These are phyloP conservation scores for Ceratocystis harringtonii DNA, from an alignment of 2,329 filamentous ascomycete species.

Conservation along the genomic window DNA sequence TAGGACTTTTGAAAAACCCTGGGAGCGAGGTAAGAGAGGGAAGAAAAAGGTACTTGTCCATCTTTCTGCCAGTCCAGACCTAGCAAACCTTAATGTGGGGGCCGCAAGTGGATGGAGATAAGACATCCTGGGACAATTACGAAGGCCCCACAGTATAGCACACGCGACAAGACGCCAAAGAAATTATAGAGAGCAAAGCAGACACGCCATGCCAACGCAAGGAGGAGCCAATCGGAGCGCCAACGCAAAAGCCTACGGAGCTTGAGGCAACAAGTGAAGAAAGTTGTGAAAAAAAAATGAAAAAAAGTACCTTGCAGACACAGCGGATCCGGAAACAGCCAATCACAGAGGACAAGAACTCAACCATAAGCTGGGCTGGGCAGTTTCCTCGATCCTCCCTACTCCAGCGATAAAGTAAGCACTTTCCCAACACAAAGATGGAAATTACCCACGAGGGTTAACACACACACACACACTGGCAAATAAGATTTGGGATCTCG, in stretches of 20 bases:
- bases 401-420: too few species aligned
- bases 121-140: neutral
- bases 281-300: neutral
- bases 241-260: too few species aligned
- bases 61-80: neutral
- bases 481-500: too few species aligned
- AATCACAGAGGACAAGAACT: too few species aligned
- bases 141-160: neutral
- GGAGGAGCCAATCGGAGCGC: too few species aligned
- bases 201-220: too few species aligned
- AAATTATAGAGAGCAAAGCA: too few species aligned
- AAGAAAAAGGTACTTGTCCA: neutral
- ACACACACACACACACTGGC: too few species aligned
- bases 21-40: neutral
- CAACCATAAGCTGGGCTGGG: neutral
- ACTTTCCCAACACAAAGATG: too few species aligned
- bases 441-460: too few species aligned
- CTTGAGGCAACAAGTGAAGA: neutral
- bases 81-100: slow-evolving; percentile 1
- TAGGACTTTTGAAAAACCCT: neutral
- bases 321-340: neutral
- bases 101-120: slow-evolving; percentile 6
- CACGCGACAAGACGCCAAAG: too few species aligned
- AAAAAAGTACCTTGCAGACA: neutral
- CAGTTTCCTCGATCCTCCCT: neutral